Base-by-base conservation (phyloP, 352 stramenopile genomes). In the Phytophthora uliginosa region DNA sequence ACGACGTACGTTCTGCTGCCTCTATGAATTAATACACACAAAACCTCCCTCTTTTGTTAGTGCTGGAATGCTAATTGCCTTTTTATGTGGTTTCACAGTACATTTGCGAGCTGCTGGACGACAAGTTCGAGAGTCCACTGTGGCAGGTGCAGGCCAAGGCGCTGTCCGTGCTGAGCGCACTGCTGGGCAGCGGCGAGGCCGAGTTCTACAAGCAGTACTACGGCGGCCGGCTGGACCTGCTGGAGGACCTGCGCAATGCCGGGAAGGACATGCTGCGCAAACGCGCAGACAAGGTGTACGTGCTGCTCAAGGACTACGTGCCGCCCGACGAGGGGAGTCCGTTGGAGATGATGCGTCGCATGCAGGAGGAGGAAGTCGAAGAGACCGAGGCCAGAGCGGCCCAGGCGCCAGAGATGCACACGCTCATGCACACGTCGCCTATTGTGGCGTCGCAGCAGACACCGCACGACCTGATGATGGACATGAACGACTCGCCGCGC, bases 131-230 rank as follows among this genome's bases (percentile, higher is more conserved):
- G 74, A 85, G 86, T 62, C 78, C 77, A 38, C 42, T 96, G 59
- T 96, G 89, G 89, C 89, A 95, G 63, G 83, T 95, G 12, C 88
- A 95, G 76, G 88, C 81, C 60, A 95, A 95, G 66, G 88, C 89
- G 7, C 54, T 96, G 58, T 93, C 88, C 0, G 88, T 95, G 20
- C 78, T 96, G 45, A 85, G 89, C 34, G 76, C 86, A 12, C 63
- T 95, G n/a, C 72, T 92, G 63, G 84, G 86, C 55, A 93, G 78
- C 22, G 55, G 45, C 9, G 77, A 89, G 36, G 83, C 77, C 4
- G 76, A 89, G 13, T 78, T 87, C 22, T 96, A 90, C 69, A 93
- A 93, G 57, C 77, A 79, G 20, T 84, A 95, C 65, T 96, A 94
- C 63, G 80, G 79, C 36, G 61, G 80, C 45, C 73, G 78, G 1